These are phyloP conservation scores for Discostella stelligera DNA, from an alignment of 352 stramenopile genomes.

Conservation along the genomic window DNA sequence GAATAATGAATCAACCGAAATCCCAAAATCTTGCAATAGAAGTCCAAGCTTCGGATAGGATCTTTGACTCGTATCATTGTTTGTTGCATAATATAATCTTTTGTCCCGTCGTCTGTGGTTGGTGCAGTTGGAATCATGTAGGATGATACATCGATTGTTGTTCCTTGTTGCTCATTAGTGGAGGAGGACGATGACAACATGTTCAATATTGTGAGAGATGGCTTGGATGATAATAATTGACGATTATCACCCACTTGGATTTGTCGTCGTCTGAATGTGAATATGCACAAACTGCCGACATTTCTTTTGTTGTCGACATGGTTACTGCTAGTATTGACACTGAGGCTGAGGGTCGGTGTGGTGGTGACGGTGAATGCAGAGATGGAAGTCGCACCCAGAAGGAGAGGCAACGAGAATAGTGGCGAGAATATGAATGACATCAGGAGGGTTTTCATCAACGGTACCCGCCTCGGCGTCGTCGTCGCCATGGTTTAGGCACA, in stretches of 20 bases:
- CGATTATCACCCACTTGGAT: conserved; percentile 4
- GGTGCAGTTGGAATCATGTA: conserved; percentile 32
- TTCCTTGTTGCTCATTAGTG: neutral
- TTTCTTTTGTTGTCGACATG: neutral
- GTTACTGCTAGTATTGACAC: neutral
- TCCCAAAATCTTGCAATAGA: conserved; percentile 83
- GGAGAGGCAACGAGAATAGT: too few relatives aligned
- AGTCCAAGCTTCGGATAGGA: conserved; percentile 74
- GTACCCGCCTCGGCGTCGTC: too few relatives aligned
- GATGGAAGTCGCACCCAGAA: neutral
- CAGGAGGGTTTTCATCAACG: too few relatives aligned
- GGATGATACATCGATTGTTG: conserved; percentile 30
- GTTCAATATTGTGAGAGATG: neutral
- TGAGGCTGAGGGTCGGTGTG: neutral
- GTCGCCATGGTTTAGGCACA: too few relatives aligned
- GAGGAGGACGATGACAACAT: too few relatives aligned
- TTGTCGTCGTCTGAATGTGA: neutral
- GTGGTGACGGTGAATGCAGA: conserved; percentile 15
- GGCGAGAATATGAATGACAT: too few relatives aligned
- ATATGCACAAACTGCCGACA: neutral
- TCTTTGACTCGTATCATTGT: conserved; percentile 87
- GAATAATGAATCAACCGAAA: conserved; percentile 86
- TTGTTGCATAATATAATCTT: conserved; percentile 82
- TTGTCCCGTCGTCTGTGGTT: conserved; percentile 34
- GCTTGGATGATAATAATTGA: neutral